Evolutionary conservation across 179 eudicot genomes (phyloP), one percentile per base, ranked within the genome.

Genomic region (Nepenthes alata): DNA sequence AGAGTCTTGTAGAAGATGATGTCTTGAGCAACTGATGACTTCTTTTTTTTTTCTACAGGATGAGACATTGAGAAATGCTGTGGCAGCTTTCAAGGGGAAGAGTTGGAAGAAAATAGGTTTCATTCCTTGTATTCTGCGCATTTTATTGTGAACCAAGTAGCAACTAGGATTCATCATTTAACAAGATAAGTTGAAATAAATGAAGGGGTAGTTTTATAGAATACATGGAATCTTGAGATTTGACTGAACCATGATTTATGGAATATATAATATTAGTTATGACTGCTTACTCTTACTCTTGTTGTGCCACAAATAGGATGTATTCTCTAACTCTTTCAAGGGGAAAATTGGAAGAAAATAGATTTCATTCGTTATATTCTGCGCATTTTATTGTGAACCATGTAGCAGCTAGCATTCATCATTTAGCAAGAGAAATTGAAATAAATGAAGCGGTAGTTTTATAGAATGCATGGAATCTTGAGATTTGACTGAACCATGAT

Each of bases 331-430:
- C 25, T 25, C 74, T 62, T 83, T 61, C 72, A 83, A 70, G 70
- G 98, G 96, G 67, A 93, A 93, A 80, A 82, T 63, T 93, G 98
- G 98, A 93, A 89, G 81, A 91, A 88, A 84, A 86, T 88, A 78
- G 96, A 96, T 90, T 5, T 2, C 6, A 11, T 57, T 54, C 0
- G 16, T 57, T 57, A 25, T 25, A 1, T 25, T 37, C 39, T 44
- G 11, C 9, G 2, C 7, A 0, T 41, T 41, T 41, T 41, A 7
- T 41, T 7, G 45, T 41, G 45, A 41, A 41, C 45, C 8, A 7
- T 41, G 5, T 1, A 41, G 45, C 45, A 41, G 8, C 45, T 41
- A 7, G 45, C 0, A 41, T 4, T 41, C 45, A 0, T 41, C 45
- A 4, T 41, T 4, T 41, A 4, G 1, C 25, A 25, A 25, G 25